Percentiles rank a stretch among this genome's conserved stretches.
phyloP scores from a whole-genome alignment of 176 grass and related monocot genomes.

The Carex kokanica region DNA sequence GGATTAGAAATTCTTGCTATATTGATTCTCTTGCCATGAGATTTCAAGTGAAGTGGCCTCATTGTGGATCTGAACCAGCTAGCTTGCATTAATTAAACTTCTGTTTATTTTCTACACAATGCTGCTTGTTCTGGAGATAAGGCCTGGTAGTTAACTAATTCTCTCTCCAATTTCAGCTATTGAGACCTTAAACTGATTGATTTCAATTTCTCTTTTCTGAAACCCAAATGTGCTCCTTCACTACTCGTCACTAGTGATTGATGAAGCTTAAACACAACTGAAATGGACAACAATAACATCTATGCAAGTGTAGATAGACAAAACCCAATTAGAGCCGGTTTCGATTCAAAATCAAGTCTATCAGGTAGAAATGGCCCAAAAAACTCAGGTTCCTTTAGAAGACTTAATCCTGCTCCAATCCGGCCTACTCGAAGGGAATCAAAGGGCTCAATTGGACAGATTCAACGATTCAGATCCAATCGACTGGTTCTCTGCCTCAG shows the following conservation, averaged over 20 bases:
- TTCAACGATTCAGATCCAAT: slow-evolving; percentile 31
- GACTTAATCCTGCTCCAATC: slow-evolving; percentile 15
- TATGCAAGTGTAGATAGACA: slow-evolving; percentile 31
- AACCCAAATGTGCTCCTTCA: neutral
- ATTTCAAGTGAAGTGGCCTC: neutral
- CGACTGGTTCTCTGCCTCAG: slow-evolving; percentile 35
- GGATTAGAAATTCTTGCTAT: neutral
- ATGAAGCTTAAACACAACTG: neutral
- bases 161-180: neutral
- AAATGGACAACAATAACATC: slow-evolving; percentile 42
- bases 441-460: neutral
- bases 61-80: neutral
- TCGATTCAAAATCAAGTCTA: slow-evolving; percentile 24
- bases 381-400: slow-evolving; percentile 13
- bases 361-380: slow-evolving; percentile 35
- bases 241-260: neutral
- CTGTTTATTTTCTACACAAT: neutral
- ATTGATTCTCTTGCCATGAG: neutral
- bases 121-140: neutral
- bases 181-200: neutral
- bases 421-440: slow-evolving; percentile 28
- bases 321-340: slow-evolving; percentile 9
- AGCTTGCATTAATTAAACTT: neutral
- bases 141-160: neutral
- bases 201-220: neutral